Base-by-base conservation (phyloP, 2,329 filamentous ascomycete species). In the Penicillium thymicola region DNA sequence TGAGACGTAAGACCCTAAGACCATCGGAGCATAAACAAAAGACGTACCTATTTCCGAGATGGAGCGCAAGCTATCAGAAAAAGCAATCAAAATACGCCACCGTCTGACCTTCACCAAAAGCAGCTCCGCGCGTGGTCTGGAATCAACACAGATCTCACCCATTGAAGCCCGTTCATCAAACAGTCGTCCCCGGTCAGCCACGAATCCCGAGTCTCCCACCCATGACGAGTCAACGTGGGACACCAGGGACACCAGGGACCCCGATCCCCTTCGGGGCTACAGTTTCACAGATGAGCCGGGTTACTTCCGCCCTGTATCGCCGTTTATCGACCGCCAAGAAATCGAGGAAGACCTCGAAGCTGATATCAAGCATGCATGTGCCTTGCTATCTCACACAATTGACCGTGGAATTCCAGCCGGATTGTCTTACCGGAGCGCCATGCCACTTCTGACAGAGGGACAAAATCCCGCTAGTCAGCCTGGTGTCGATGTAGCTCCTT, bases 281-380 rank as follows among this genome's bases (percentile, higher is more conserved):
- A 67, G 72, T 41, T 72, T 76, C 52, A 65, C 66, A 14, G 73
- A 75, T 44, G 71, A 72, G 7, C 63, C 70, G 1, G 66, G 65
- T 25, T 64, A 68, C 51, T 70, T 67, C 48, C 62, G 66, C 27
- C 69, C 72, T 5, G 53, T 59, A 4, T 71, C 72, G 3, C 67
- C 71, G 4, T 55, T 75, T 23, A 69, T 75, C 21, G 62, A 69
- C 13, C 70, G 74, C 25, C 74, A 70, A 57, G 51, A 66, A 2
- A 64, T 77, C 14, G 59, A 66, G 3, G 64, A 66, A 7, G 66
- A 71, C 23, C 47, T 75, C 5, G 73, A 75, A 51, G 66, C 60
- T 2, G 65, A 76, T 43, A 55, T 77, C 34, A 68, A 70, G 56
- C 64, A 71, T 46, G 62, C 73, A 16, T 77, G 75, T 54, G 65